Evolutionary conservation across 2,329 filamentous ascomycete species (phyloP), one percentile per base, ranked within the genome.

Genomic region (Fusarium beomiforme): DNA sequence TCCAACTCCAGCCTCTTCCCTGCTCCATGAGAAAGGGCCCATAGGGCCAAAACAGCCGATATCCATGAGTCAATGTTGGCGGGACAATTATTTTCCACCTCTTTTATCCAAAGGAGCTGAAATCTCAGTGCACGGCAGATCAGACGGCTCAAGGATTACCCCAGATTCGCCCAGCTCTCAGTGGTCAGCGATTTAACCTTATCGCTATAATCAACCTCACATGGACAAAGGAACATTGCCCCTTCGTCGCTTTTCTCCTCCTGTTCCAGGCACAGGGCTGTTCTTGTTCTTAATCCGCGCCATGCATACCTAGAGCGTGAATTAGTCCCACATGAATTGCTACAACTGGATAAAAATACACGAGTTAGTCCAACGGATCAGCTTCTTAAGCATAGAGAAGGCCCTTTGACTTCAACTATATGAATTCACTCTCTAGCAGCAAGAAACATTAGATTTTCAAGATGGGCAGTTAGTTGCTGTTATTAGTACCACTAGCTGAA

Each of bases 211-310:
- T 29, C n/a, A 53, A 13, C 49, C 39, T 39, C 33, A 17, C 49
- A 39, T 29, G 33, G 23, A 26, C 36, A 31, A 71, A 49, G 13
- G 47, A 50, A 31, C 46, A 51, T 50, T 46, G 67, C 72, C 61
- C 21, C 59, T 64, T 10, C 36, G 68, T 65, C 49, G 72, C 69
- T 9, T 77, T 80, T 8, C 3, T 73, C 74, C 58, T 78, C 78
- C 81, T 81, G 82, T 64, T 80, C 74, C 50, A 83, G 59, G 59
- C 77, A 79, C 7, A 81, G 79, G 26, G 82, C 74, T 56, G 73
- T 76, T 60, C 36, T 54, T 56, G 73, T 76, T 60, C 36, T 54
- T 34, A 41, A 67, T 49, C 29, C 36, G 26, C 5, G 26, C n/a
- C n/a, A 43, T 23, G 12, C 21, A n/a, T 42, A 29, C 29, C 29